phyloP scores from a whole-genome alignment of 2,329 filamentous ascomycete species.

The Ophiostoma sp. region DNA sequence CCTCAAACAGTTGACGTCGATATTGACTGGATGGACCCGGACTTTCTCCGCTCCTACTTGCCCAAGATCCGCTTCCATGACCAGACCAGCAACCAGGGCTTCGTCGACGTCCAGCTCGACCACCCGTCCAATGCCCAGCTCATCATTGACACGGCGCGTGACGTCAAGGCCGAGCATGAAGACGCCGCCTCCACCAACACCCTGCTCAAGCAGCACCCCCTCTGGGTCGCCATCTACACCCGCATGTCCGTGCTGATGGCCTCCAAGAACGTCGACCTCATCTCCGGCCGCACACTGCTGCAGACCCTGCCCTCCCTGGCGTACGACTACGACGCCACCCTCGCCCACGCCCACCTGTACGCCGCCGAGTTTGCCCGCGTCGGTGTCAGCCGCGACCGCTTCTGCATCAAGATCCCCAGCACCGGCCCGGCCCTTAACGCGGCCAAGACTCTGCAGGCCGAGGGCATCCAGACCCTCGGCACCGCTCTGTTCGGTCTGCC shows the following conservation, averaged over 20 bases:
- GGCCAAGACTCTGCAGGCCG: slow-evolving; percentile 38
- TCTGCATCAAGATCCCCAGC: slow-evolving; percentile 48
- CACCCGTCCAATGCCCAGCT: slow-evolving; percentile 41
- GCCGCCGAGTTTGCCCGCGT: slow-evolving; percentile 42
- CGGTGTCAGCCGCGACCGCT: slow-evolving; percentile 43
- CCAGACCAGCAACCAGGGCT: slow-evolving; percentile 48
- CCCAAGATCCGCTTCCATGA: slow-evolving; percentile 41
- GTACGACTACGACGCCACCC: slow-evolving; percentile 41
- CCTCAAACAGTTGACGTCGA: slow-evolving; percentile 43
- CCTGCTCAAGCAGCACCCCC: slow-evolving; percentile 14
- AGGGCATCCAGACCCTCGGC: slow-evolving; percentile 43
- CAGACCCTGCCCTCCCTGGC: slow-evolving; percentile 45
- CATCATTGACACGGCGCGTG: slow-evolving; percentile 39
- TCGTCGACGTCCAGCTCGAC: slow-evolving; percentile 44
- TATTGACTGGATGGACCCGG: slow-evolving; percentile 49
- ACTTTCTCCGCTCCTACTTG: slow-evolving; percentile 39
- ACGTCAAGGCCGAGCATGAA: slow-evolving; percentile 40
- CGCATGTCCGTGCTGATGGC: slow-evolving; percentile 45
- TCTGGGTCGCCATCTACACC: slow-evolving; percentile 45
- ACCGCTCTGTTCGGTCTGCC: slow-evolving; percentile 45
- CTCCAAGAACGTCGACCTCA: slow-evolving; percentile 43
- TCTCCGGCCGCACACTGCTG: slow-evolving; percentile 45
- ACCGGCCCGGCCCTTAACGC: slow-evolving; percentile 46
- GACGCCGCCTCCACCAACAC: background rate
- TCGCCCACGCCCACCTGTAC: slow-evolving; percentile 45